Evolutionary conservation across 2,329 filamentous ascomycete species (phyloP).

Genomic region (Ambrosiella beaveri): DNA sequence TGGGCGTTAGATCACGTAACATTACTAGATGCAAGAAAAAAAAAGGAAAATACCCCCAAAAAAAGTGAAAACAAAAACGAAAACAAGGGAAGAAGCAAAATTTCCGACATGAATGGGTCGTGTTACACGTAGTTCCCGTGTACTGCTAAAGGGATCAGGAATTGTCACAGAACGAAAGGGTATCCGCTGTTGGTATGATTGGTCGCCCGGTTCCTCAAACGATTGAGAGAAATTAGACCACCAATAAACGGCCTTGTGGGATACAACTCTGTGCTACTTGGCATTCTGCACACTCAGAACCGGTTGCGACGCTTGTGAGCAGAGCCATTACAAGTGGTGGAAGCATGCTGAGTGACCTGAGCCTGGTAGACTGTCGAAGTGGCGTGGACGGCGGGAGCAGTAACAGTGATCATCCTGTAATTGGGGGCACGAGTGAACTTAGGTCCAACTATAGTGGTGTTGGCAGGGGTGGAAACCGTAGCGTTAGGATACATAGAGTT

Average conservation of each 20-base stretch:
- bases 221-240: neutral
- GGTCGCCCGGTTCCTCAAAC: no score
- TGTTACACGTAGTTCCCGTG: no score
- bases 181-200: no score
- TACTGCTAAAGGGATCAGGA: no score
- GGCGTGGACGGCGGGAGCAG: slow-evolving; percentile 19
- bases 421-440: neutral
- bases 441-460: slow-evolving; percentile 3
- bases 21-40: no score
- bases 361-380: slow-evolving; percentile 20
- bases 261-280: neutral
- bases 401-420: slow-evolving; percentile 11
- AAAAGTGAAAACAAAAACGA: no score
- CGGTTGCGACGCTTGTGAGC: neutral
- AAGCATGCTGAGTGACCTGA: neutral
- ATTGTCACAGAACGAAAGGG: no score
- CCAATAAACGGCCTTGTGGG: neutral
- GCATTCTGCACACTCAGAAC: neutral
- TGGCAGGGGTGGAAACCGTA: slow-evolving; percentile 7
- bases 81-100: no score
- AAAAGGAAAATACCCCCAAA: no score
- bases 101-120: no score
- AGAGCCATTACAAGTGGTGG: slow-evolving; percentile 8
- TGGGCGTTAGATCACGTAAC: no score
- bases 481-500: neutral